phyloP scores from a whole-genome alignment of 345 rosid genomes.

The Salix exigua region DNA sequence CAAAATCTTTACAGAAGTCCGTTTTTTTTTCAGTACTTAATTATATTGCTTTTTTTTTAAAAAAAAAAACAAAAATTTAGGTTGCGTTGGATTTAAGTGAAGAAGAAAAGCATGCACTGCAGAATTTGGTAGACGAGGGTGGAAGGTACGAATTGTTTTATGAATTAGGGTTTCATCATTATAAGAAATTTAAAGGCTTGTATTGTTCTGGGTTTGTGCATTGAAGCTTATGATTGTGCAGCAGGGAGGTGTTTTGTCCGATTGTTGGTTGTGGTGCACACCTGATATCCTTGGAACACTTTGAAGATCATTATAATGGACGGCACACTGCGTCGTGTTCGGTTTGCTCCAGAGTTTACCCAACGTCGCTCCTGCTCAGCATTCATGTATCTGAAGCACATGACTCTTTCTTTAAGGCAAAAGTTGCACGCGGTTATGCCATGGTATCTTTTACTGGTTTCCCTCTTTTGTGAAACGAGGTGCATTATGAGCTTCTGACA shows the following conservation, averaged over 20 bases:
- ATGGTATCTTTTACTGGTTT: constrained; percentile 45
- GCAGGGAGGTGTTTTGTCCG: constrained; percentile 80
- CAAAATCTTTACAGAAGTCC: neutral
- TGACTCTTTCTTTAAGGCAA: constrained; percentile 92
- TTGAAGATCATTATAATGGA: constrained; percentile 87
- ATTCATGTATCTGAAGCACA: constrained; percentile 90
- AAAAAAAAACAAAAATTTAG: constrained; percentile 37
- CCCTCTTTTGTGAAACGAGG: neutral
- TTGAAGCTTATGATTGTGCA: constrained; percentile 30
- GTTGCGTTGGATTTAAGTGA: constrained; percentile 73
- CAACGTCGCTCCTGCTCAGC: constrained; percentile 74
- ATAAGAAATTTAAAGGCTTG: neutral
- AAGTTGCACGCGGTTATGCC: constrained; percentile 81
- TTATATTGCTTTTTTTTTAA: neutral
- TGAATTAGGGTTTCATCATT: too few relatives aligned
- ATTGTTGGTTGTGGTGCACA: constrained; percentile 72
- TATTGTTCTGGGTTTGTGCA: neutral
- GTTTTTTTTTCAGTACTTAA: neutral
- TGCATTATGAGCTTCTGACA: neutral
- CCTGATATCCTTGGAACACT: constrained; percentile 59
- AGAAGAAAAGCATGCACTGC: constrained; percentile 55
- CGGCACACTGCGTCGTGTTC: constrained; percentile 91
- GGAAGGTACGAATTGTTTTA: constrained; percentile 41
- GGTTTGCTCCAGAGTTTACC: constrained; percentile 79
- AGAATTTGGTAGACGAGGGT: constrained; percentile 46